Evolutionary conservation across 2,329 filamentous ascomycete species (phyloP).

Genomic region (Ceratocystis variospora): DNA sequence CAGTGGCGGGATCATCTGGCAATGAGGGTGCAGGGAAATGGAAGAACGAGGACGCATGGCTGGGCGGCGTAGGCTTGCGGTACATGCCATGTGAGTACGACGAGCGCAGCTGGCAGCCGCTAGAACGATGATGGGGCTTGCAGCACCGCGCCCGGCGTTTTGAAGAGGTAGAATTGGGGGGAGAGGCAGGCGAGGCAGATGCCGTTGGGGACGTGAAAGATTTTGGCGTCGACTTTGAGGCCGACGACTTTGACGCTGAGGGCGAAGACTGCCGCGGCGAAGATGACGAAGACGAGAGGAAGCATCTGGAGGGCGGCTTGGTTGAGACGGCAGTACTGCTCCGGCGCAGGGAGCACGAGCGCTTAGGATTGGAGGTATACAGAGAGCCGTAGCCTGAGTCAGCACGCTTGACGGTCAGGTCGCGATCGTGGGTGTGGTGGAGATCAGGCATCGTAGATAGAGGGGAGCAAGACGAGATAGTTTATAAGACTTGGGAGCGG

Average conservation of each 20-base stretch:
- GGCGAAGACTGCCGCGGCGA: background rate
- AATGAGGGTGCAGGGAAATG: conserved; percentile 30
- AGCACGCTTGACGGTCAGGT: conserved; percentile 39
- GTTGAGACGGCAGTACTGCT: conserved; percentile 25
- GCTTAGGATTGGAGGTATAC: conserved; percentile 29
- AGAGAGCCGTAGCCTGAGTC: conserved; percentile 47
- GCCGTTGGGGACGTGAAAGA: conserved; percentile 25
- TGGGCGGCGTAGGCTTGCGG: conserved; percentile 22
- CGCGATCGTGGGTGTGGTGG: background rate
- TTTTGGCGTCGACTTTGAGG: background rate
- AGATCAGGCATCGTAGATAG: background rate
- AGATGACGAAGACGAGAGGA: background rate
- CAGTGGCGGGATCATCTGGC: background rate
- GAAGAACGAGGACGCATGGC: conserved; percentile 32
- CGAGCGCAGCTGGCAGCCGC: conserved; percentile 20
- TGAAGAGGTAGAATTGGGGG: conserved; percentile 28
- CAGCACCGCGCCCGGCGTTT: conserved; percentile 17
- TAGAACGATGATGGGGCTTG: conserved; percentile 21
- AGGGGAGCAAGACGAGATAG: background rate
- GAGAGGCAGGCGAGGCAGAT: conserved; percentile 25
- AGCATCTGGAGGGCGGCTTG: background rate
- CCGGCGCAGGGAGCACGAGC: conserved; percentile 24
- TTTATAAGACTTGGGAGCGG: background rate
- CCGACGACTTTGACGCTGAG: background rate
- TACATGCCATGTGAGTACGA: conserved; percentile 16